A percentile compares a stretch with the other conserved stretches of the same genome.
These are phyloP conservation scores for Lycium ferocissimum DNA, from an alignment of 257 asterid species.

Conservation along the genomic window DNA sequence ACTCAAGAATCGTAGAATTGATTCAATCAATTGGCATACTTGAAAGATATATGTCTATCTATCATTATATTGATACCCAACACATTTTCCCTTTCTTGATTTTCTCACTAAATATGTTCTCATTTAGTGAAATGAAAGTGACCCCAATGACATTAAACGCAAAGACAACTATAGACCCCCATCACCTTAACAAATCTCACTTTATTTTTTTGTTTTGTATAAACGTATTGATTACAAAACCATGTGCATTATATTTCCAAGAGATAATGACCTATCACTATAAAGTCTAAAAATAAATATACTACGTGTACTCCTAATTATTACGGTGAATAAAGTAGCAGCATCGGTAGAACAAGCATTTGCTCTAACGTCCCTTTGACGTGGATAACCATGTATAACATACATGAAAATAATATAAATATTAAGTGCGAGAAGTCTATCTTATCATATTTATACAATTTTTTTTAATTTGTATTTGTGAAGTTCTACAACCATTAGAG, in stretches of 20 bases:
- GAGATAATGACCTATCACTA: conserved; percentile 54
- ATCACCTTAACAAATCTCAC: conserved; percentile 29
- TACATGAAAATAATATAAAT: not conserved
- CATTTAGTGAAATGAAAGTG: conserved; percentile 1
- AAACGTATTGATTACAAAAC: conserved; percentile 42
- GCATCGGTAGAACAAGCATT: not conserved
- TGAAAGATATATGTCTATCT: conserved; percentile 19
- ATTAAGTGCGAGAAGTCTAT: not conserved
- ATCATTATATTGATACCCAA: conserved; percentile 15
- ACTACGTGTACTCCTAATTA: conserved; percentile 31
- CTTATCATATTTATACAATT: not conserved
- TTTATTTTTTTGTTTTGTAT: conserved; percentile 24
- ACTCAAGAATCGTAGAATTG: not conserved
- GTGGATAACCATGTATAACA: not conserved
- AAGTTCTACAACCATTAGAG: not conserved
- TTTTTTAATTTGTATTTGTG: not conserved
- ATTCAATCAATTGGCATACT: conserved; percentile 20
- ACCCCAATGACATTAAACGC: not conserved
- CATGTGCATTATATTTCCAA: conserved; percentile 55
- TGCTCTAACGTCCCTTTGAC: conserved; percentile 2
- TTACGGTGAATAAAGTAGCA: conserved; percentile 14
- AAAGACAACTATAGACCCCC: conserved; percentile 13
- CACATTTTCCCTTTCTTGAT: conserved; percentile 28
- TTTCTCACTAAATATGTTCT: conserved; percentile 14
- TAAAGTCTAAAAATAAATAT: conserved; percentile 29